A percentile compares a stretch with the other conserved stretches of the same genome.
phyloP scores from a whole-genome alignment of 2,329 filamentous ascomycete genomes.

The Phaeomoniella chlamydospora region DNA sequence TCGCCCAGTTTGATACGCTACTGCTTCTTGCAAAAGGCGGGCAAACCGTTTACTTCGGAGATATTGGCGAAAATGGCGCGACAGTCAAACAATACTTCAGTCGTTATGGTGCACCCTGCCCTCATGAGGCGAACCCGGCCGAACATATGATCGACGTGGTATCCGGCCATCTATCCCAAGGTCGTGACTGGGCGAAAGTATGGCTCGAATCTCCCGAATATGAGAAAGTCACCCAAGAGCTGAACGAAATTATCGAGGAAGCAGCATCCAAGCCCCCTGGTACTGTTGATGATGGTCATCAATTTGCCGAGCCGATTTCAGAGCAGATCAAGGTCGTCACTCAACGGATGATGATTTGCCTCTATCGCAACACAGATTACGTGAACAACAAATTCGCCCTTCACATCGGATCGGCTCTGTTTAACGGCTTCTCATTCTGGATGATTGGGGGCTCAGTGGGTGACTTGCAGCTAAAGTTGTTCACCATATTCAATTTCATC shows the following conservation, averaged over 20 bases:
- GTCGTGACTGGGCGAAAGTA: conserved; percentile 56
- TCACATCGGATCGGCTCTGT: conserved; percentile 34
- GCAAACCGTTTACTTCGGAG: conserved; percentile 59
- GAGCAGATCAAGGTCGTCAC: conserved; percentile 52
- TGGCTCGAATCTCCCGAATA: conserved; percentile 53
- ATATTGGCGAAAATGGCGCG: conserved; percentile 49
- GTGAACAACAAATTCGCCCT: conserved; percentile 48
- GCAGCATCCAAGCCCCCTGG: conserved; percentile 25
- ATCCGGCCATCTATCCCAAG: conserved; percentile 32
- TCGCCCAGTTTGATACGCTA: conserved; percentile 57
- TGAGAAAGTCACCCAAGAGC: conserved; percentile 42
- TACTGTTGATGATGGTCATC: conserved; percentile 28
- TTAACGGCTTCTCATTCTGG: conserved; percentile 48
- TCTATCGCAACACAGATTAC: conserved; percentile 55
- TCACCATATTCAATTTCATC: conserved; percentile 51
- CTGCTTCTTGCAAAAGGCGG: conserved; percentile 51
- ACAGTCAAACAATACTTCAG: conserved; percentile 53
- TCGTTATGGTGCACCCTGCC: conserved; percentile 48
- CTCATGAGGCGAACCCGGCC: conserved; percentile 44
- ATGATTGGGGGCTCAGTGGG: conserved; percentile 46
- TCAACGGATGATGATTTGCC: conserved; percentile 48
- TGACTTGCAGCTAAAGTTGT: conserved; percentile 60
- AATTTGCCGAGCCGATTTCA: conserved; percentile 51
- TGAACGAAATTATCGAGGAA: conserved; percentile 44
- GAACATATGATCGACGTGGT: conserved; percentile 25